phyloP scores from a whole-genome alignment of 73 alveolate genomes.

The Paramecium bursaria region DNA sequence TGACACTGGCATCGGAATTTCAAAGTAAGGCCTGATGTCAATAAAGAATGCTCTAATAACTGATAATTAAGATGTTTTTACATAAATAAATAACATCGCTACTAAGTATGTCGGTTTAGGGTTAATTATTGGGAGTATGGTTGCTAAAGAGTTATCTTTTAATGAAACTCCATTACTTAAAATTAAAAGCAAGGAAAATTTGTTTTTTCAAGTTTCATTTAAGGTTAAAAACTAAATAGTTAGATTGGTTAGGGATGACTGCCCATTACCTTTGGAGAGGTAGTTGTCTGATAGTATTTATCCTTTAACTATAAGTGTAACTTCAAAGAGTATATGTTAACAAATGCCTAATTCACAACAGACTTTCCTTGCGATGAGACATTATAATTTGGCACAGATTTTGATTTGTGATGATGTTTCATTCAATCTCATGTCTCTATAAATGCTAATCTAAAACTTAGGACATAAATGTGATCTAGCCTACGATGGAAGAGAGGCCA shows the following conservation, averaged over 20 bases:
- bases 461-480: conserved; percentile 51
- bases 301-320: background rate
- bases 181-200: conserved; percentile 16
- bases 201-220: conserved; percentile 1
- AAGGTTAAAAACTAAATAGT: background rate
- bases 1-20: conserved; percentile 66
- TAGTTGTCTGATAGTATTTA: background rate
- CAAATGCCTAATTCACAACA: background rate
- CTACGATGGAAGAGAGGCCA: conserved; percentile 65
- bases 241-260: background rate
- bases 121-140: conserved; percentile 25
- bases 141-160: conserved; percentile 33
- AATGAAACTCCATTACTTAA: conserved; percentile 6
- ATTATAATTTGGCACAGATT: background rate
- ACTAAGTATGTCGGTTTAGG: conserved; percentile 58
- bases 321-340: background rate
- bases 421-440: conserved; percentile 25
- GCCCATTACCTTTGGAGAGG: background rate
- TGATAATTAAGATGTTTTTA: background rate
- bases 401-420: conserved; percentile 53
- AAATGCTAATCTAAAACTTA: background rate
- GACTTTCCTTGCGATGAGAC: background rate
- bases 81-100: conserved; percentile 9
- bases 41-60: background rate
- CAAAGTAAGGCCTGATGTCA: conserved; percentile 5